Percentiles rank a stretch among this genome's conserved stretches.
Conservation (phyloP, 2,329 filamentous ascomycete genomes). For the Talaromyces funiculosus region DNA sequence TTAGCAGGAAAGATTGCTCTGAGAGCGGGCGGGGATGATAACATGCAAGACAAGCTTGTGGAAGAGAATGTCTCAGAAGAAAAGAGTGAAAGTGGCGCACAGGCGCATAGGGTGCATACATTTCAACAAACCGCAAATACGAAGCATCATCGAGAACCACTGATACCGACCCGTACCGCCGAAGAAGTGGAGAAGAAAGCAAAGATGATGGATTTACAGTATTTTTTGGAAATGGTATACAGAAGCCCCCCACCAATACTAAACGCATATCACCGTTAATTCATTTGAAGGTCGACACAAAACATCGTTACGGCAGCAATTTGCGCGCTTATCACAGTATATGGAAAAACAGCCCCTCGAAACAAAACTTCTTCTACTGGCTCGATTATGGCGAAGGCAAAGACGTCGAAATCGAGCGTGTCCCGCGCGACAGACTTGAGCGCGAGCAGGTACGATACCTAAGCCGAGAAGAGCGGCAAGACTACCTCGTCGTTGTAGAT, state of each 20-base stretch:
- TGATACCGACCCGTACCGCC: conserved; percentile 16
- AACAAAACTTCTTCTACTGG: conserved; percentile 93
- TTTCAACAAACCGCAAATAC: neutral
- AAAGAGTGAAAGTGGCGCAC: conserved; percentile 18
- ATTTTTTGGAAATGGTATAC: conserved; percentile 61
- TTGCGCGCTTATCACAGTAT: conserved; percentile 73
- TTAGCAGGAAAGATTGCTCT: conserved; percentile 65
- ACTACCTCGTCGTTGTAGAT: conserved; percentile 76
- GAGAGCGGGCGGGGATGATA: conserved; percentile 64
- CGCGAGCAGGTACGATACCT: conserved; percentile 78
- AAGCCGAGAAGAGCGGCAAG: conserved; percentile 70
- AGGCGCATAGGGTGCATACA: conserved; percentile 16
- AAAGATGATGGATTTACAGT: conserved; percentile 77
- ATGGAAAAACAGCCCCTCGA: conserved; percentile 72
- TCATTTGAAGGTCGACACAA: conserved; percentile 54
- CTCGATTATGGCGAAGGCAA: conserved; percentile 75
- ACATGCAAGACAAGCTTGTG: conserved; percentile 39
- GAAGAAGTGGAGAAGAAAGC: conserved; percentile 47
- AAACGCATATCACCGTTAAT: conserved; percentile 21
- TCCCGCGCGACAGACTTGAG: conserved; percentile 69
- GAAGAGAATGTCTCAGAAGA: conserved; percentile 34
- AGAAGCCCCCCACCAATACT: too few species aligned
- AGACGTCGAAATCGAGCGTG: conserved; percentile 62
- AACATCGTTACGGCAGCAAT: conserved; percentile 83
- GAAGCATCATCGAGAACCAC: conserved; percentile 25